Percentiles rank a stretch among this genome's conserved stretches.
These are phyloP conservation scores for Colletotrichum sp. DNA, from an alignment of 2,329 filamentous ascomycete species.

Conservation along the genomic window DNA sequence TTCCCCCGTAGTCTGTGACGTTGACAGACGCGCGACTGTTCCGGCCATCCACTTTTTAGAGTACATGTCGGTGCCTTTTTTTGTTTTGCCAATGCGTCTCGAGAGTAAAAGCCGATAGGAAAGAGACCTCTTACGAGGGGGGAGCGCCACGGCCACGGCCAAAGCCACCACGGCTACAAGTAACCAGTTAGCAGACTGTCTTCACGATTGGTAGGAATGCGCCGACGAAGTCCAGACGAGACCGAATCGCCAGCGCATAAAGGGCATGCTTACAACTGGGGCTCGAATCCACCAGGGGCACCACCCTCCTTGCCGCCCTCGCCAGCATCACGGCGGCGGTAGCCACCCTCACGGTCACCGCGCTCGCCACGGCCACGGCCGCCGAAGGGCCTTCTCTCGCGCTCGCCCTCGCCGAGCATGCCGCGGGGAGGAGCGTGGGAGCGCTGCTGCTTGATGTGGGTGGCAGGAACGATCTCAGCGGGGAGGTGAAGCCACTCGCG, in stretches of 20 bases:
- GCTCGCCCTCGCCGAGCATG: constrained; percentile 90
- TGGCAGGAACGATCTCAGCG: constrained; percentile 98
- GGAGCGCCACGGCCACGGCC: constrained; percentile 87
- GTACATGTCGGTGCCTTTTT: constrained; percentile 52
- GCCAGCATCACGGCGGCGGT: constrained; percentile 87
- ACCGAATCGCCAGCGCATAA: background rate
- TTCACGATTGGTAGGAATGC: background rate
- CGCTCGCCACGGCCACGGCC: constrained; percentile 79
- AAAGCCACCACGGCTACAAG: constrained; percentile 77
- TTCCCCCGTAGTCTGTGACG: constrained; percentile 42
- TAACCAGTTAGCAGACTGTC: constrained; percentile 36
- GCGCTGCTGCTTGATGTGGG: constrained; percentile 99
- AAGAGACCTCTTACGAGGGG: constrained; percentile 61
- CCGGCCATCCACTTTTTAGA: constrained; percentile 49
- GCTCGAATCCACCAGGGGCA: constrained; percentile 89
- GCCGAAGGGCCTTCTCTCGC: constrained; percentile 80
- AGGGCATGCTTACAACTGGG: constrained; percentile 73
- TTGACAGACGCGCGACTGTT: constrained; percentile 44
- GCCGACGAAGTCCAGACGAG: background rate
- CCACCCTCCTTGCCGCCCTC: constrained; percentile 90
- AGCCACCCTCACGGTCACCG: constrained; percentile 87
- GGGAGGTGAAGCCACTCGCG: constrained; percentile 99
- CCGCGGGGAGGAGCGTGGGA: constrained; percentile 97
- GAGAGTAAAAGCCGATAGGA: constrained; percentile 46
- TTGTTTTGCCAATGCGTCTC: constrained; percentile 41